A percentile compares a stretch with the other conserved stretches of the same genome.
Evolutionary conservation across 2,329 filamentous ascomycete species (phyloP).

Genomic region (Fusarium chlamydosporum): DNA sequence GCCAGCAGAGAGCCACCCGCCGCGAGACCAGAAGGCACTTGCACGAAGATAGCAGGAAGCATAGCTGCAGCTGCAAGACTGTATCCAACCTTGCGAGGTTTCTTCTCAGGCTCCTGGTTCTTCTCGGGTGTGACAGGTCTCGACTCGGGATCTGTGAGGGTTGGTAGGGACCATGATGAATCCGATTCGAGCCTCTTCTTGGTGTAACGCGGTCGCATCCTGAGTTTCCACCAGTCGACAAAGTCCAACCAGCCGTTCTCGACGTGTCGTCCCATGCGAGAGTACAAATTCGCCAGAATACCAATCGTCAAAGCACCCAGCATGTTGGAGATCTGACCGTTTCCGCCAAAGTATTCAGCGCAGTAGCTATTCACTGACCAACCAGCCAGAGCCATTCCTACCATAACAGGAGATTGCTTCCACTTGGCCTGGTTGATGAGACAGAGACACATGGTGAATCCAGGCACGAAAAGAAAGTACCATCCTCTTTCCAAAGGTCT

Average conservation of each 20-base stretch:
- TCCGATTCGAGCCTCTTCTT: slow-evolving; percentile 51
- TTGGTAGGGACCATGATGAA: slow-evolving; percentile 52
- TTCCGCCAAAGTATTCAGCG: slow-evolving; percentile 74
- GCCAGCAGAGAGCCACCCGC: slow-evolving; percentile 71
- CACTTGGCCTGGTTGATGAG: slow-evolving; percentile 87
- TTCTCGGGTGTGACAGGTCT: slow-evolving; percentile 44
- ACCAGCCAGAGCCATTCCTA: slow-evolving; percentile 78
- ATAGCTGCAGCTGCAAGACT: slow-evolving; percentile 87
- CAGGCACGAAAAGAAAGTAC: slow-evolving; percentile 80
- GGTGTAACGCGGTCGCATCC: slow-evolving; percentile 57
- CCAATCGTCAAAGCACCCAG: slow-evolving; percentile 83
- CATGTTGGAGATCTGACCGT: slow-evolving; percentile 82
- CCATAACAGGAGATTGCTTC: slow-evolving; percentile 83
- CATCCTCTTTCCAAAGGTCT: slow-evolving; percentile 61
- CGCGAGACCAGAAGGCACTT: slow-evolving; percentile 74
- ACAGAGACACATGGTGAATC: slow-evolving; percentile 80
- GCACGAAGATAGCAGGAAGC: slow-evolving; percentile 86
- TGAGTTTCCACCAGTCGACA: slow-evolving; percentile 64
- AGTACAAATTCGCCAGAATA: slow-evolving; percentile 83
- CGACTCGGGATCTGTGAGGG: slow-evolving; percentile 54
- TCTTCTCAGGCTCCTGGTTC: slow-evolving; percentile 48
- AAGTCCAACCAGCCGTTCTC: slow-evolving; percentile 69
- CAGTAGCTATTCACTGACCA: slow-evolving; percentile 83
- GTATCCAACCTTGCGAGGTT: slow-evolving; percentile 71
- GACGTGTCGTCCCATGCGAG: slow-evolving; percentile 71